A percentile compares a stretch with the other conserved stretches of the same genome.
phyloP scores from a whole-genome alignment of 352 stramenopile genomes.

The Globisporangium cederbergense region DNA sequence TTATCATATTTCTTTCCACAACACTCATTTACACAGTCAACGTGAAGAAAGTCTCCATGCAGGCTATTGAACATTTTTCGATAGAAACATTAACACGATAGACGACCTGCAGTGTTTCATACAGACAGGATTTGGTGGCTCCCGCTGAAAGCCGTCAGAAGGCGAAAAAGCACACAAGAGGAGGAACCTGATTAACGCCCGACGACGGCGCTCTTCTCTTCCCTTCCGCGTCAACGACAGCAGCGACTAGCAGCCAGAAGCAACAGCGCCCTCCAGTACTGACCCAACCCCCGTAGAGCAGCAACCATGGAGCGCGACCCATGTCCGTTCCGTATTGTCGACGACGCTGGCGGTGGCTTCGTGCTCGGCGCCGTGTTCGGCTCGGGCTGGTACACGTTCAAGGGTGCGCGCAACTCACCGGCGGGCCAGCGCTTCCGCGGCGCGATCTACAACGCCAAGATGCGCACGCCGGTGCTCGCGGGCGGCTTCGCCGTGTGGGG shows the following conservation, averaged over 20 bases:
- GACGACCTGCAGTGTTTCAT: neutral
- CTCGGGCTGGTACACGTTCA: constrained; percentile 96
- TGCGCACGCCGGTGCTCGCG: constrained; percentile 91
- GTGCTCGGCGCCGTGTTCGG: constrained; percentile 95
- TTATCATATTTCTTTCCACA: too few species aligned
- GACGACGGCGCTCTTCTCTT: constrained; percentile 9
- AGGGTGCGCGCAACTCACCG: constrained; percentile 93
- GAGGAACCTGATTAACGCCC: constrained; percentile 11
- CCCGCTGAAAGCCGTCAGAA: constrained; percentile 12
- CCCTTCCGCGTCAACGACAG: neutral
- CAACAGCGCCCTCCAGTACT: constrained; percentile 3
- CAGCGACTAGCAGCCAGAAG: neutral
- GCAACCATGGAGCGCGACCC: constrained; percentile 89
- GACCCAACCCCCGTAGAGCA: neutral
- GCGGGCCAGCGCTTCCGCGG: constrained; percentile 88
- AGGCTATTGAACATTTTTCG: neutral
- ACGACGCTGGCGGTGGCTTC: constrained; percentile 98
- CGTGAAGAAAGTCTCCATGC: too few species aligned
- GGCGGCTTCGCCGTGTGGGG: constrained; percentile 96
- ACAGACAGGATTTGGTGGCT: constrained; percentile 12
- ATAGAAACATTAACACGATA: neutral
- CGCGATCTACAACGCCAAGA: constrained; percentile 93
- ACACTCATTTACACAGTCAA: too few species aligned
- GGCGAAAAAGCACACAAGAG: constrained; percentile 6
- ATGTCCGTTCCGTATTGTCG: constrained; percentile 98